Conservation (phyloP, 257 asterid species). For the Nicotiana paniculata region DNA sequence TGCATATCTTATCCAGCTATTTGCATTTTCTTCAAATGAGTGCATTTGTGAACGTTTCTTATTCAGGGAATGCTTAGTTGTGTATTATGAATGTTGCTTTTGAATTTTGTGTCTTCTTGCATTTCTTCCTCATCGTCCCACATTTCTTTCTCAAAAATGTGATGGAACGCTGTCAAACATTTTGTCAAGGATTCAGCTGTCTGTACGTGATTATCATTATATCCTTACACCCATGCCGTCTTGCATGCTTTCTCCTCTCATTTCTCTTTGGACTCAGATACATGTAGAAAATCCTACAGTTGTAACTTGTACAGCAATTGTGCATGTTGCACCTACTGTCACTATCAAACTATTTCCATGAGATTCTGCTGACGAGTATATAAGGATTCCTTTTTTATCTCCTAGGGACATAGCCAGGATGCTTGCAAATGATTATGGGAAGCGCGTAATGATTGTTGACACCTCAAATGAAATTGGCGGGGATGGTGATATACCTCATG, state of each 20-base stretch:
- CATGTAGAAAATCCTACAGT: background rate
- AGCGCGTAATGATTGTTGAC: slow-evolving; percentile 98
- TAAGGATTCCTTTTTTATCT: slow-evolving; percentile 11
- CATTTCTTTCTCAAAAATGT: background rate
- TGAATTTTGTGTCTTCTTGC: background rate
- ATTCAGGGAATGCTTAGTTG: background rate
- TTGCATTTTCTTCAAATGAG: background rate
- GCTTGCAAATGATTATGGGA: slow-evolving; percentile 87
- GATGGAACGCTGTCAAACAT: background rate
- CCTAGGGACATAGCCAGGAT: slow-evolving; percentile 92
- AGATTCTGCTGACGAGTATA: background rate
- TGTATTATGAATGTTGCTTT: background rate
- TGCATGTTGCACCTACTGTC: background rate
- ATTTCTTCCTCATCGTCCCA: background rate
- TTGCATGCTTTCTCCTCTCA: background rate
- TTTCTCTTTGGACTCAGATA: background rate
- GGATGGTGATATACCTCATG: slow-evolving; percentile 95
- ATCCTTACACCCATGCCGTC: background rate
- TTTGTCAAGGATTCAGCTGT: background rate
- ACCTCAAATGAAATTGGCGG: slow-evolving; percentile 99
- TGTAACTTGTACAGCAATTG: background rate
- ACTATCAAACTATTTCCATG: background rate
- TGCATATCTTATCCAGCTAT: background rate
- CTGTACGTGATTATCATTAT: background rate
- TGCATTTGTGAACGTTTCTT: background rate